Percentiles rank a stretch among this genome's conserved stretches.
phyloP scores from a whole-genome alignment of 805 yeast genomes.

The Ogataea methanolica region DNA sequence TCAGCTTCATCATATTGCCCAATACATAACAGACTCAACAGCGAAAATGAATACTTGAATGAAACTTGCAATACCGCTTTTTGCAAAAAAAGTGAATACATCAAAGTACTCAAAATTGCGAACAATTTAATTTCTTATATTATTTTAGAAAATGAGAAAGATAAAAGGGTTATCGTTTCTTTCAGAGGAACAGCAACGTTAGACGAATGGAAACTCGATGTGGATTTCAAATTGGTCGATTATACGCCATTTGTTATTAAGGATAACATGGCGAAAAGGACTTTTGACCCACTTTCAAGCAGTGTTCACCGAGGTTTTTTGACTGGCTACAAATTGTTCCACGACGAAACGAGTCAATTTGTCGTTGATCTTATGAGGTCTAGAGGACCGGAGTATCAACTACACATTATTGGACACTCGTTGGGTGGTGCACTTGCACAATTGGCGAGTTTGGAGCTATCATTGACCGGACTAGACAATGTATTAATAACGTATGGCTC shows the following conservation, averaged over 20 bases:
- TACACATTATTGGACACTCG: constrained; percentile 14
- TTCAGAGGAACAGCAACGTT: neutral
- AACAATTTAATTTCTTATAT: neutral
- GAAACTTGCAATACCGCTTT: neutral
- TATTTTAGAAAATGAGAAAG: neutral
- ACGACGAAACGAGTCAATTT: neutral
- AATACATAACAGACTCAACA: neutral
- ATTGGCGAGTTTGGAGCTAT: constrained; percentile 10
- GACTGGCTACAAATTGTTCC: neutral
- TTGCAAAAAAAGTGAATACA: neutral
- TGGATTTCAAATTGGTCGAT: neutral
- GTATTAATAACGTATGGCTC: neutral
- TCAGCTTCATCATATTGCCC: neutral
- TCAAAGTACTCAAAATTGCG: neutral
- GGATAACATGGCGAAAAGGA: neutral
- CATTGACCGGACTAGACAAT: neutral
- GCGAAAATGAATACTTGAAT: neutral
- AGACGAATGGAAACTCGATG: neutral
- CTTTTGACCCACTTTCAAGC: neutral
- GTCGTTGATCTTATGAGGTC: neutral
- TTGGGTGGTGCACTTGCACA: constrained; percentile 18
- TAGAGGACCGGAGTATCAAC: constrained; percentile 7
- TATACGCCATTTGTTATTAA: neutral
- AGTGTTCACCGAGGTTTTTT: neutral
- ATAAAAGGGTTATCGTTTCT: neutral